Evolutionary conservation across 2,329 filamentous ascomycete species (phyloP), one percentile per base, ranked within the genome.

Genomic region (Acrodontium crateriforme): DNA sequence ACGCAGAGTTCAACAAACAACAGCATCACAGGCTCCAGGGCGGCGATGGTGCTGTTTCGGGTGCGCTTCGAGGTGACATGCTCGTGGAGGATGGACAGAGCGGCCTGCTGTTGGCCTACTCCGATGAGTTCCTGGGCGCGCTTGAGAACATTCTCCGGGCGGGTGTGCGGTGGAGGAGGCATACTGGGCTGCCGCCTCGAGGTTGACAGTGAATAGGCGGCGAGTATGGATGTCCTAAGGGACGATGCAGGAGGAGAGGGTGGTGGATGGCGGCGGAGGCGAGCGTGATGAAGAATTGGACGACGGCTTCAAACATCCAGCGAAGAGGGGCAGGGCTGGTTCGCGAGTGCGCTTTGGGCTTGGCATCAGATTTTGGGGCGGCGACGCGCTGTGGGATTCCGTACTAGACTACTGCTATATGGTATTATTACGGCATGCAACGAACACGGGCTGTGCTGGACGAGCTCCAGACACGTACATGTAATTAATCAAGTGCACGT

Each of bases 81-180:
- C 70, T 98, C 89, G 68, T 95, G 89, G 39, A 98, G 78, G 52
- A 95, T 76, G 52, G 78, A 84, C 56, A 98, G 69, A 55, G 89
- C 89, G 52, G 89, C 87, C 49, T 81, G 74, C 46, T 80, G 70
- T 72, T 98, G 89, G 57, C 81, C 79, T 53, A 98, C 89, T 54
- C 84, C 89, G 65, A 95, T 94, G 62, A 98, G 82, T 69, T 98
- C 89, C 62, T 95, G 79, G 40, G 89, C 89, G 60, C 89, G 77
- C 74, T 93, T 93, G 59, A 95, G 76, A 56, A 94, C 85, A 77
- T 98, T 98, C 69, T 98, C 89, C 54, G 89, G 89, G 63, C 92
- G 92, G 58, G 89, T 85, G 60, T 95, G 84, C 47, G 84, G 80
- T 65, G 85, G 85, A 57, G 89, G 89, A 68, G 89, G 83, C 89